These are phyloP conservation scores for Emergomyces africanus DNA, from an alignment of 2,329 filamentous ascomycete genomes.

Conservation along the genomic window DNA sequence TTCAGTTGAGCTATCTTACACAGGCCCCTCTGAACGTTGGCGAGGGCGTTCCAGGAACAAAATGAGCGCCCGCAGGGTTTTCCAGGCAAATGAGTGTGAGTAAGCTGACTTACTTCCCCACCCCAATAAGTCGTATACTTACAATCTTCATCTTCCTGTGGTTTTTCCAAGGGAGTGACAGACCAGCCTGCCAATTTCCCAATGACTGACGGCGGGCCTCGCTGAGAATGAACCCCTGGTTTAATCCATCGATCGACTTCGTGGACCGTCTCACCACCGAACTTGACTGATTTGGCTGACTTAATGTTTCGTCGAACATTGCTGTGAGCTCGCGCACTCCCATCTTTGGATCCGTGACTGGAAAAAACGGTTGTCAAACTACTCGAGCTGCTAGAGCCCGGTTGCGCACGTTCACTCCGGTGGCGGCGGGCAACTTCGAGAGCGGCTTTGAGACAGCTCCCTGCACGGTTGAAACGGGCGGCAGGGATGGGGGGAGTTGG, in stretches of 20 bases:
- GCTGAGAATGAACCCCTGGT: slow-evolving; percentile 12
- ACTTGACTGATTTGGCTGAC: slow-evolving; percentile 15
- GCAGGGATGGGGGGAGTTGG: neutral
- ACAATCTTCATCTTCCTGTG: slow-evolving; percentile 14
- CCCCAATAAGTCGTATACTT: slow-evolving; percentile 13
- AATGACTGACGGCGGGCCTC: slow-evolving; percentile 3
- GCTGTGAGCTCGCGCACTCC: neutral
- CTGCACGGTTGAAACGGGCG: neutral
- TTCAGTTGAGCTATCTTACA: neutral
- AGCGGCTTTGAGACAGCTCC: neutral
- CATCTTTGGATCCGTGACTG: neutral
- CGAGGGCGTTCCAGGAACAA: slow-evolving; percentile 10
- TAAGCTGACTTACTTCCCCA: slow-evolving; percentile 4
- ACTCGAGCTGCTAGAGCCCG: neutral
- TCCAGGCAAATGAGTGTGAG: slow-evolving; percentile 6
- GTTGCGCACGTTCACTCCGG: neutral
- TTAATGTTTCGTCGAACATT: slow-evolving; percentile 7
- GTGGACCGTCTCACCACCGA: slow-evolving; percentile 14
- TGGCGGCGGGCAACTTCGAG: neutral
- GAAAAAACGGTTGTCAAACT: neutral
- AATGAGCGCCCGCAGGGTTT: neutral
- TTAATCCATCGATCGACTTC: slow-evolving; percentile 19
- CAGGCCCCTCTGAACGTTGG: slow-evolving; percentile 3
- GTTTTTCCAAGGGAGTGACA: slow-evolving; percentile 12
- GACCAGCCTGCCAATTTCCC: slow-evolving; percentile 12